A percentile compares a stretch with the other conserved stretches of the same genome.
phyloP scores from a whole-genome alignment of 1,284 basidiomycete species.

The Rhodotorula glutinis region DNA sequence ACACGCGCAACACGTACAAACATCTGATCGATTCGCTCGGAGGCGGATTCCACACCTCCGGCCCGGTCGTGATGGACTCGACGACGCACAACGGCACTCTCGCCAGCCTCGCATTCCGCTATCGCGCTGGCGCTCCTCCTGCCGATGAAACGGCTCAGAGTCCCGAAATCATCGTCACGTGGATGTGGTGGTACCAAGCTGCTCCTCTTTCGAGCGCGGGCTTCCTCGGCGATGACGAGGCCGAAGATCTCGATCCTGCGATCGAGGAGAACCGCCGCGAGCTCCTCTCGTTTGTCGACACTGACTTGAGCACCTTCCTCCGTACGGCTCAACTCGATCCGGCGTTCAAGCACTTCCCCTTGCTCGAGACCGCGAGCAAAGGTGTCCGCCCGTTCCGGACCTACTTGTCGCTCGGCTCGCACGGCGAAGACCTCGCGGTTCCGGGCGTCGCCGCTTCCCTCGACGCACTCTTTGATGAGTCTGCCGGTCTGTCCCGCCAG shows the following conservation, averaged over 20 bases:
- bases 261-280: slow-evolving; percentile 18
- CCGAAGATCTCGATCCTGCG: background rate
- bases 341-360: background rate
- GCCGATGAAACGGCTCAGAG: background rate
- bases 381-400: slow-evolving; percentile 24
- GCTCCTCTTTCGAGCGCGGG: background rate
- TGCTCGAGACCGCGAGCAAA: background rate
- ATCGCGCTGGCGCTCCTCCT: background rate
- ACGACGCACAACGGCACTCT: slow-evolving; percentile 30
- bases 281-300: slow-evolving; percentile 20
- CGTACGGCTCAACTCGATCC: background rate
- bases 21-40: slow-evolving; percentile 23
- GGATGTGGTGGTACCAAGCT: slow-evolving; percentile 36
- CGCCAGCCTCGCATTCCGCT: slow-evolving; percentile 19
- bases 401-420: slow-evolving; percentile 33
- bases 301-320: slow-evolving; percentile 14
- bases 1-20: slow-evolving; percentile 30
- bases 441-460: slow-evolving; percentile 16
- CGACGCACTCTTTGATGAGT: slow-evolving; percentile 15
- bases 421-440: slow-evolving; percentile 23
- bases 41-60: slow-evolving; percentile 9
- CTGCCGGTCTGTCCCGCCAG: slow-evolving; percentile 1
- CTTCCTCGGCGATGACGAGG: background rate
- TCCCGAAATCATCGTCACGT: slow-evolving; percentile 28
- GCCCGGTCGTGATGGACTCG: slow-evolving; percentile 18